phyloP scores from a whole-genome alignment of 2,329 filamentous ascomycete genomes.

The Incumbomyces delicatus region DNA sequence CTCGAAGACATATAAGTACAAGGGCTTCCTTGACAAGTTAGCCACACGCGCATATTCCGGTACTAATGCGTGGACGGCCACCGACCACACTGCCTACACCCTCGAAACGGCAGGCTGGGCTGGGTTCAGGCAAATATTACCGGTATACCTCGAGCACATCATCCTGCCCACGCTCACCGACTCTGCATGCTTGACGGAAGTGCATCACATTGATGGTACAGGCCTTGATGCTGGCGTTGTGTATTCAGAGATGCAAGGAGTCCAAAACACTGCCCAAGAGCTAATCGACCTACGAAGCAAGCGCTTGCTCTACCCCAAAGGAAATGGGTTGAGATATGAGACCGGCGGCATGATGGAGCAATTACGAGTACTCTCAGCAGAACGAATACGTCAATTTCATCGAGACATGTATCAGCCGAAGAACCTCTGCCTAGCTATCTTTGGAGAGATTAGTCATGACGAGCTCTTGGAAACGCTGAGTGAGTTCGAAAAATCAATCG shows the following conservation, averaged over 20 bases:
- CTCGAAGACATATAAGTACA: slow-evolving; percentile 86
- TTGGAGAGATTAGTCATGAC: slow-evolving; percentile 80
- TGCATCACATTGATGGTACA: slow-evolving; percentile 87
- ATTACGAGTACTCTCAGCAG: slow-evolving; percentile 71
- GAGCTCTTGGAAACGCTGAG: slow-evolving; percentile 74
- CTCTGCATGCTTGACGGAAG: slow-evolving; percentile 86
- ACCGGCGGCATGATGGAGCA: slow-evolving; percentile 97
- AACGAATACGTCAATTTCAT: slow-evolving; percentile 90
- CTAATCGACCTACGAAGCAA: slow-evolving; percentile 79
- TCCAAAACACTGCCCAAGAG: slow-evolving; percentile 74
- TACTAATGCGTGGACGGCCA: slow-evolving; percentile 96
- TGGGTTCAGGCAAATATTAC: slow-evolving; percentile 87
- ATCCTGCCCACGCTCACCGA: slow-evolving; percentile 87
- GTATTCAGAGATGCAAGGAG: slow-evolving; percentile 97
- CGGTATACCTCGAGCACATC: slow-evolving; percentile 90
- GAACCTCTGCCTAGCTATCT: slow-evolving; percentile 81
- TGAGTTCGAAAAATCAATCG: slow-evolving; percentile 76
- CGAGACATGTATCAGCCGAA: slow-evolving; percentile 96
- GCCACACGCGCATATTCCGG: slow-evolving; percentile 85
- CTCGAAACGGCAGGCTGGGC: slow-evolving; percentile 94
- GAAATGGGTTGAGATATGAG: slow-evolving; percentile 89
- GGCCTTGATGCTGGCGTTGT: slow-evolving; percentile 95
- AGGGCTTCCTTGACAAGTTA: slow-evolving; percentile 88
- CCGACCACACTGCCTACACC: slow-evolving; percentile 92
- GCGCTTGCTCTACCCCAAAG: slow-evolving; percentile 74